Percentiles rank a stretch among this genome's conserved stretches.
Evolutionary conservation across 176 grass and related monocot genomes (phyloP).

Genomic region (Paspalum vaginatum): DNA sequence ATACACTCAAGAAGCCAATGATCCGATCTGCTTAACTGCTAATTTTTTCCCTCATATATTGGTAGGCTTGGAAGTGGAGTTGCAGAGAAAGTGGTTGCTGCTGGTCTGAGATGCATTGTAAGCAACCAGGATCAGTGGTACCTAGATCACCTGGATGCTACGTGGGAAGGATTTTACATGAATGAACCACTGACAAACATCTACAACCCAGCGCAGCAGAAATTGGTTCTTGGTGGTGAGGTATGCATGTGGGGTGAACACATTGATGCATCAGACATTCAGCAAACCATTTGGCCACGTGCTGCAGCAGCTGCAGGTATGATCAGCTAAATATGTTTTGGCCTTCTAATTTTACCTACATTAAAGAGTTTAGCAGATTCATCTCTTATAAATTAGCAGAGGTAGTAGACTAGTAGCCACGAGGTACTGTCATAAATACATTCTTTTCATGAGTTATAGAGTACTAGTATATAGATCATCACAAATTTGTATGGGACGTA

Average conservation of each 20-base stretch:
- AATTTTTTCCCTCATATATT: conserved; percentile 31
- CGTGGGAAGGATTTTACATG: conserved; percentile 81
- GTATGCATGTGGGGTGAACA: conserved; percentile 94
- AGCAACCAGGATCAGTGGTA: conserved; percentile 99
- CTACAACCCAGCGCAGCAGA: conserved; percentile 62
- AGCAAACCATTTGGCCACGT: conserved; percentile 96
- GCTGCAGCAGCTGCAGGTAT: conserved; percentile 96
- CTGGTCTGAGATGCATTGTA: conserved; percentile 85
- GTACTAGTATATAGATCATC: not conserved
- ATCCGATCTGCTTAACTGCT: not conserved
- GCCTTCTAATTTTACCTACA: not conserved
- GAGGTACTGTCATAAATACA: not conserved
- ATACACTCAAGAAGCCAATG: not conserved
- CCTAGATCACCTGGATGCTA: conserved; percentile 79
- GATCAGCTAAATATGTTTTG: conserved; percentile 23
- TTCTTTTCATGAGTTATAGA: not conserved
- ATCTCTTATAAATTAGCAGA: not conserved
- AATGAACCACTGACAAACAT: conserved; percentile 87
- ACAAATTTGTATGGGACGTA: not conserved
- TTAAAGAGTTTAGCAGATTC: conserved; percentile 5
- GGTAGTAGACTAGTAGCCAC: not conserved
- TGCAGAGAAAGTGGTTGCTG: conserved; percentile 64
- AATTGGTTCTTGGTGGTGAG: conserved; percentile 85
- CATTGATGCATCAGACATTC: conserved; percentile 87
- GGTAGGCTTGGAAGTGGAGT: conserved; percentile 79